A percentile compares a stretch with the other conserved stretches of the same genome.
These are phyloP conservation scores for Stemphylium lycopersici DNA, from an alignment of 2,329 filamentous ascomycete genomes.

Conservation along the genomic window DNA sequence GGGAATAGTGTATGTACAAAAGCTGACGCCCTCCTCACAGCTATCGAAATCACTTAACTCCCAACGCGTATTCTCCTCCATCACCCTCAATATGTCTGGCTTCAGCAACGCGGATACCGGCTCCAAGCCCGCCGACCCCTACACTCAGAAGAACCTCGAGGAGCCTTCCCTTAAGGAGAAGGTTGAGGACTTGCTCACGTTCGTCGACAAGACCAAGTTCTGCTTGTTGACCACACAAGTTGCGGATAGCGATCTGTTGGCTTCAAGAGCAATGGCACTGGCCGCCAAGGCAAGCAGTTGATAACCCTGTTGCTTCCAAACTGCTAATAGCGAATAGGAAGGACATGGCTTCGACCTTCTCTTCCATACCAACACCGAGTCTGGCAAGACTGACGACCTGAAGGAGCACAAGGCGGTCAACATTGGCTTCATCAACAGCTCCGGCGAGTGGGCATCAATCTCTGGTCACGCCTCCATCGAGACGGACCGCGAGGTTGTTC, in stretches of 20 bases:
- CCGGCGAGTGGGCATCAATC: conserved; percentile 85
- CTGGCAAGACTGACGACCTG: conserved; percentile 84
- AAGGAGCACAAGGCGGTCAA: conserved; percentile 75
- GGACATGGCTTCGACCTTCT: conserved; percentile 78
- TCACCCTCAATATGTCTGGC: conserved; percentile 35
- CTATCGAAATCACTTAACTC: conserved; percentile 11
- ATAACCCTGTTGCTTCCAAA: not conserved
- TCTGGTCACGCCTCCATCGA: conserved; percentile 74
- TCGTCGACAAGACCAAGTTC: conserved; percentile 77
- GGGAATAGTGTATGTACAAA: conserved; percentile 17
- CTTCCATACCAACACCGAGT: conserved; percentile 91
- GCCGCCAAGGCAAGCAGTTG: conserved; percentile 69
- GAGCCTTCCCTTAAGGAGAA: conserved; percentile 76
- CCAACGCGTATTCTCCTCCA: conserved; percentile 18
- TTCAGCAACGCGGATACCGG: conserved; percentile 51
- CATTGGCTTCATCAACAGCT: conserved; percentile 76
- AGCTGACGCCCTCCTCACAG: conserved; percentile 30
- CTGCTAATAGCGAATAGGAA: conserved; percentile 61
- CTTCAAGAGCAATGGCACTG: conserved; percentile 85
- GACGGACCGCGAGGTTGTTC: conserved; percentile 70
- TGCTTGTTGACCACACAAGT: conserved; percentile 87
- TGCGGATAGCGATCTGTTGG: conserved; percentile 67
- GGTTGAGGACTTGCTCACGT: conserved; percentile 73
- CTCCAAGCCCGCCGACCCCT: conserved; percentile 69
- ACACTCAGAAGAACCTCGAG: conserved; percentile 76